Conservation (phyloP, 352 stramenopile species). For the Pythium aphanidermatum region DNA sequence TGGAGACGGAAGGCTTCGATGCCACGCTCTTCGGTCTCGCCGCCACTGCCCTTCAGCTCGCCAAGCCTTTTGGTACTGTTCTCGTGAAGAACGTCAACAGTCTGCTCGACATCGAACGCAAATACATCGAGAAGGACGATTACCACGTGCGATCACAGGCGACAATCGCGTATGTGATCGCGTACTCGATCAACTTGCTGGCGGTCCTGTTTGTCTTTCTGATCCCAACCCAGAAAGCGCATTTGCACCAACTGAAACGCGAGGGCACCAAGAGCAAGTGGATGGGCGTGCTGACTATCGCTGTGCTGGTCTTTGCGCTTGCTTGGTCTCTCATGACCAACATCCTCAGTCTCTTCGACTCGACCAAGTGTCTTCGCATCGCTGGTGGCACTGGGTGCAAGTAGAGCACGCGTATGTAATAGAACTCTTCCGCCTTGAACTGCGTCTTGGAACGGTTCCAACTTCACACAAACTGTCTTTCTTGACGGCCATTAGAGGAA, state of each 20-base stretch:
- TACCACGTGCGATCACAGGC: constrained; percentile 36
- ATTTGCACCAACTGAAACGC: constrained; percentile 36
- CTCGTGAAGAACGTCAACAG: constrained; percentile 51
- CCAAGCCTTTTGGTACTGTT: constrained; percentile 41
- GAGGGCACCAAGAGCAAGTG: constrained; percentile 34
- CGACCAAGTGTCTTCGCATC: constrained; percentile 47
- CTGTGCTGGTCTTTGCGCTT: constrained; percentile 38
- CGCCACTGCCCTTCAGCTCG: constrained; percentile 32
- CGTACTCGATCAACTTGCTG: constrained; percentile 43
- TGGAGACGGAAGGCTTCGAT: constrained; percentile 41
- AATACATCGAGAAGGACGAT: constrained; percentile 11
- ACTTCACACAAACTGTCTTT: too few relatives aligned
- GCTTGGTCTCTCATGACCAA: constrained; percentile 60
- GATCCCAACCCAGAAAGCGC: constrained; percentile 43
- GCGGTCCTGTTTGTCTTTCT: constrained; percentile 42
- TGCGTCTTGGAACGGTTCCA: too few relatives aligned
- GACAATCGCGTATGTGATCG: constrained; percentile 50
- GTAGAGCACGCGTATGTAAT: too few relatives aligned
- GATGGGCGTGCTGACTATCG: constrained; percentile 25
- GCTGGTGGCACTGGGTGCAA: constrained; percentile 38
- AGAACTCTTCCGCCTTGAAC: too few relatives aligned
- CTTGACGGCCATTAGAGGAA: too few relatives aligned
- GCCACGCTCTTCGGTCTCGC: constrained; percentile 41
- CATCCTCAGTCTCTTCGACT: constrained; percentile 40
- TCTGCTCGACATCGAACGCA: constrained; percentile 47